Percentiles rank a stretch among this genome's conserved stretches.
phyloP scores from a whole-genome alignment of 371 early-diverging fungal species.

The Mortierella sp. region DNA sequence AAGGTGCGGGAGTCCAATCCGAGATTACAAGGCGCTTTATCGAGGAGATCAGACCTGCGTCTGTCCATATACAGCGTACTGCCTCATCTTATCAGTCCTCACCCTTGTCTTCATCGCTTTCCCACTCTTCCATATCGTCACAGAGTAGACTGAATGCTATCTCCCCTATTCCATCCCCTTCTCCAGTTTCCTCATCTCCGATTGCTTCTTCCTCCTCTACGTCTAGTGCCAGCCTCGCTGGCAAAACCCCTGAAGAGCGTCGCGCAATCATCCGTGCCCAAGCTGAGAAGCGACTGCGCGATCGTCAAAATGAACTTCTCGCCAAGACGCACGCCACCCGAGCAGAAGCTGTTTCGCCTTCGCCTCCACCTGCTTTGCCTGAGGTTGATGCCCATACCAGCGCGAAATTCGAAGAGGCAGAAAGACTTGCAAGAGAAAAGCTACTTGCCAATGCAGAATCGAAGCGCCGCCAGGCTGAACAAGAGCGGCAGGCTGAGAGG shows the following conservation, averaged over 20 bases:
- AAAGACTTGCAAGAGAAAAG: slow-evolving; percentile 52
- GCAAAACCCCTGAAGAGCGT: slow-evolving; percentile 57
- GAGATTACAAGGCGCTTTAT: slow-evolving; percentile 57
- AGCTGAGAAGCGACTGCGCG: slow-evolving; percentile 54
- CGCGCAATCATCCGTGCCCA: slow-evolving; percentile 57
- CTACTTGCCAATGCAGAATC: slow-evolving; percentile 49
- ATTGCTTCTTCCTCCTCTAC: slow-evolving; percentile 25
- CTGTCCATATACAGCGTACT: background rate
- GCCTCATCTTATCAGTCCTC: slow-evolving; percentile 20
- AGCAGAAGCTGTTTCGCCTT: slow-evolving; percentile 20
- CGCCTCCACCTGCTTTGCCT: slow-evolving; percentile 11
- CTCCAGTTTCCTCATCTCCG: slow-evolving; percentile 15
- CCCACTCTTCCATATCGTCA: slow-evolving; percentile 6
- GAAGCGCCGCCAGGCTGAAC: slow-evolving; percentile 50
- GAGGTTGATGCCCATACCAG: slow-evolving; percentile 31
- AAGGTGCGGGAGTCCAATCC: slow-evolving; percentile 59
- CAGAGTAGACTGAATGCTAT: slow-evolving; percentile 1
- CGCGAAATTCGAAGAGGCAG: slow-evolving; percentile 49
- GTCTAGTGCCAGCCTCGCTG: slow-evolving; percentile 21
- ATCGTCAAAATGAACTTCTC: slow-evolving; percentile 47
- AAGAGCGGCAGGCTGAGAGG: slow-evolving; percentile 45
- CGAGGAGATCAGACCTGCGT: slow-evolving; percentile 36
- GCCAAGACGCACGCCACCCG: slow-evolving; percentile 36
- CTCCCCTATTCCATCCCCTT: slow-evolving; percentile 6
- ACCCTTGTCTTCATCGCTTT: slow-evolving; percentile 4